Conservation (phyloP, 140 eudicot species). For the Erigeron philadelphicus region DNA sequence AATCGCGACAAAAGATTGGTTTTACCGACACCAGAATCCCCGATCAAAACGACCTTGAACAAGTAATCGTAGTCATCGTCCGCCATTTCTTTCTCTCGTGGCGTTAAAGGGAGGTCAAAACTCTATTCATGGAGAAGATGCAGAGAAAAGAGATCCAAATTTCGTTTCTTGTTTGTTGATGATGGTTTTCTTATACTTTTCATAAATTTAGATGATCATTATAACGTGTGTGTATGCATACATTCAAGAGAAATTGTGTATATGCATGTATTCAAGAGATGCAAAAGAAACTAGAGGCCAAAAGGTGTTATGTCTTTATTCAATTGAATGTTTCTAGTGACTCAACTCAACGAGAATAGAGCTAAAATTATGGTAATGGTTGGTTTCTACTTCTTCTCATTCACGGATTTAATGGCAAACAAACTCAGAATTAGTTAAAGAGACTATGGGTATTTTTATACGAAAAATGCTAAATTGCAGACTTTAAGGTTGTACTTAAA, state of each 20-base stretch:
- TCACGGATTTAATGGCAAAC: constrained; percentile 21
- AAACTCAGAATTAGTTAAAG: background rate
- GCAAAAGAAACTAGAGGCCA: constrained; percentile 22
- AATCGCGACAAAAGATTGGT: constrained; percentile 55
- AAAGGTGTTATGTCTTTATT: constrained; percentile 16
- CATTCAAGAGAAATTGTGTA: background rate
- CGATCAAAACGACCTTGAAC: constrained; percentile 57
- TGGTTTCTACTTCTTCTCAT: constrained; percentile 21
- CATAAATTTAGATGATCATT: background rate
- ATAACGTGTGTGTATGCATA: background rate
- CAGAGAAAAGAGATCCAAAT: background rate
- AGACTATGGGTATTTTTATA: background rate
- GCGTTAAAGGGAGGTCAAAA: constrained; percentile 19
- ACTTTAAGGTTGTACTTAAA: no score
- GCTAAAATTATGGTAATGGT: constrained; percentile 23
- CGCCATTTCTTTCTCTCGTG: constrained; percentile 26
- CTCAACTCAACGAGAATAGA: background rate
- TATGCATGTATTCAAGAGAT: constrained; percentile 16
- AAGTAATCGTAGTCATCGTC: constrained; percentile 54
- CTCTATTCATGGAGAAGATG: constrained; percentile 24
- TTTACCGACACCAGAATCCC: constrained; percentile 61
- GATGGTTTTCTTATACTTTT: background rate
- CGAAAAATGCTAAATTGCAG: background rate
- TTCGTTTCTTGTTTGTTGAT: constrained; percentile 4
- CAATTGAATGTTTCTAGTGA: constrained; percentile 10